phyloP scores from a whole-genome alignment of 768 basidiomycete genomes.

The Agaricus sinodeliciosus region DNA sequence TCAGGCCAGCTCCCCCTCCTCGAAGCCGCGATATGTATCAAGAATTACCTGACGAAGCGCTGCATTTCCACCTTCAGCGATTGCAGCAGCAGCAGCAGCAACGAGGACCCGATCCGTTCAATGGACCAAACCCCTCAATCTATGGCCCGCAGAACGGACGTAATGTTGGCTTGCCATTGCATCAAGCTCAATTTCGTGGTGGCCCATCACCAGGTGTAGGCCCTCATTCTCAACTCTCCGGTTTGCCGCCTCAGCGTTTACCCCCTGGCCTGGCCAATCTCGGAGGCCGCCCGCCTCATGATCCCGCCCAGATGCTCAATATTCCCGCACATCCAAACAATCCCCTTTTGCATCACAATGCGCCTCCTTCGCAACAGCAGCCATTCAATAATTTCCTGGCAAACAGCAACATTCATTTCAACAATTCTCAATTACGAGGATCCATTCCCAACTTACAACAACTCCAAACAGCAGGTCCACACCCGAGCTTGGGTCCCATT shows the following conservation, averaged over 20 bases:
- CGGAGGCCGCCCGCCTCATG: conserved; percentile 76
- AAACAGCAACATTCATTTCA: conserved; percentile 38
- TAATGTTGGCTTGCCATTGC: conserved; percentile 47
- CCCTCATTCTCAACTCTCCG: conserved; percentile 38
- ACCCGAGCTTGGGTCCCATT: conserved; percentile 41
- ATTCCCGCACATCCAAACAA: conserved; percentile 38
- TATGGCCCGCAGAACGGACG: conserved; percentile 53
- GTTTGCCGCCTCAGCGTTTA: conserved; percentile 49
- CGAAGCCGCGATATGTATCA: conserved; percentile 57
- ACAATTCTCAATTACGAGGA: conserved; percentile 43
- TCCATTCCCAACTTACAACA: conserved; percentile 43
- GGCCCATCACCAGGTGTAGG: conserved; percentile 57
- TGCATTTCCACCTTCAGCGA: conserved; percentile 58
- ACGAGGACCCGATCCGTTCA: conserved; percentile 51
- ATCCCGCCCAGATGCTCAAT: conserved; percentile 60
- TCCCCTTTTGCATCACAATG: conserved; percentile 40
- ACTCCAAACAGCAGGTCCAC: conserved; percentile 37
- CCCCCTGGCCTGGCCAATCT: conserved; percentile 80
- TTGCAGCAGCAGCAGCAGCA: conserved; percentile 43
- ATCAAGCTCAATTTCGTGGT: conserved; percentile 61
- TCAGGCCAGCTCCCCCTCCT: conserved; percentile 59
- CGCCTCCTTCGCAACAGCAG: conserved; percentile 28
- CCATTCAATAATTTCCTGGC: conserved; percentile 50
- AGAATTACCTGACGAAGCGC: conserved; percentile 54
- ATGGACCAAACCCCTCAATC: conserved; percentile 38